Percentiles rank a stretch among this genome's conserved stretches.
Conservation (phyloP, 2,329 filamentous ascomycete species). For the Eutypa lata region DNA sequence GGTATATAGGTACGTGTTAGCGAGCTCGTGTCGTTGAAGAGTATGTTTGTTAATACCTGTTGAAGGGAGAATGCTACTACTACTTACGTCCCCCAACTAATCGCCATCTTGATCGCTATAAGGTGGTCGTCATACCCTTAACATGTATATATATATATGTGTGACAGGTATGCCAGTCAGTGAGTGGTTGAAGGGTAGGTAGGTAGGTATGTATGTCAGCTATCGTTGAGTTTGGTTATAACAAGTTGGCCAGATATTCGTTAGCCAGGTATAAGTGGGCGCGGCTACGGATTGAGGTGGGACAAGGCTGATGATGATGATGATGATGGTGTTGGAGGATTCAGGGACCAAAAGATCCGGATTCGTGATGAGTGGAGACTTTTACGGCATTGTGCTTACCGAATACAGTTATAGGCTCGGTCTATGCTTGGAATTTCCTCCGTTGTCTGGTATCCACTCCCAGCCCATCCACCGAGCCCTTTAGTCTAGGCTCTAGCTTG, state of each 20-base stretch:
- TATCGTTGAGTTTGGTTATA: background rate
- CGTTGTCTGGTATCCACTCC: too few relatives aligned
- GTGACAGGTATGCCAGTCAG: background rate
- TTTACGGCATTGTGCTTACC: too few relatives aligned
- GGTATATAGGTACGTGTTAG: conserved; percentile 2
- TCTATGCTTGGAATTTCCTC: too few relatives aligned
- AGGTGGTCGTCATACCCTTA: background rate
- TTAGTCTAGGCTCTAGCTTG: too few relatives aligned
- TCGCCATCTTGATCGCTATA: background rate
- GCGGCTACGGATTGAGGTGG: background rate
- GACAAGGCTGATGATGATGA: background rate
- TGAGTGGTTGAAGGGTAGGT: too few relatives aligned
- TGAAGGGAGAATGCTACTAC: too few relatives aligned
- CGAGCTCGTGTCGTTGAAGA: too few relatives aligned
- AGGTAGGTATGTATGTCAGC: too few relatives aligned
- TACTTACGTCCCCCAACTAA: background rate
- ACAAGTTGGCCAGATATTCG: background rate
- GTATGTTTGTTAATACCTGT: too few relatives aligned
- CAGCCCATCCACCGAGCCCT: too few relatives aligned
- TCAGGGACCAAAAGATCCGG: background rate
- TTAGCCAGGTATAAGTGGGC: background rate
- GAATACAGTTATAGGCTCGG: too few relatives aligned
- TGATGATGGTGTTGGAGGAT: background rate
- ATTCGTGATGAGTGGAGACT: too few relatives aligned
- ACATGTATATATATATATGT: background rate